These are phyloP conservation scores for Oryza punctata DNA, from an alignment of 176 grass and related monocot species.

Conservation along the genomic window DNA sequence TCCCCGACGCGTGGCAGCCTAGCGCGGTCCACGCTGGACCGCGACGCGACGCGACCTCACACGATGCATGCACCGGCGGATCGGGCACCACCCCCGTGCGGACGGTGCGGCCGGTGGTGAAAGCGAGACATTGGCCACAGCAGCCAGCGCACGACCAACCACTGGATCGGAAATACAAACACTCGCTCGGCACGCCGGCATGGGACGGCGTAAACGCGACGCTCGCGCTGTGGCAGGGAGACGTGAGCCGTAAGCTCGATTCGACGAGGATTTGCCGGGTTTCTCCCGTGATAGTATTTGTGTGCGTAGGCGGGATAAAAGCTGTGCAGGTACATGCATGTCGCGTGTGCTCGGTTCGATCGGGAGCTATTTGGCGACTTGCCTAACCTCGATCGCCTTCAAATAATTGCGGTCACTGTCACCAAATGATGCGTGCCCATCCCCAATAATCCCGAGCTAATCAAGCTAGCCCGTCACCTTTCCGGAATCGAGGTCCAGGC, in stretches of 20 bases:
- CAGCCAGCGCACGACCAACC: not conserved
- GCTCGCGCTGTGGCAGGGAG: too few species aligned
- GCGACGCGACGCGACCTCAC: not conserved
- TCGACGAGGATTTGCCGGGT: too few species aligned
- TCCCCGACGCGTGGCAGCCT: not conserved
- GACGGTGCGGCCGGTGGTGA: not conserved
- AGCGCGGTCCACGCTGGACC: not conserved
- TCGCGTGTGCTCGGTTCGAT: not conserved
- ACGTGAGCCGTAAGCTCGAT: too few species aligned
- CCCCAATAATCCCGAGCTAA: not conserved
- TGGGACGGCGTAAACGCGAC: not conserved
- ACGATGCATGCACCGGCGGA: not conserved
- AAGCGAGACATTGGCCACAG: not conserved
- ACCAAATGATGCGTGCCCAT: conserved; percentile 16
- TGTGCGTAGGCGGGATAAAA: too few species aligned
- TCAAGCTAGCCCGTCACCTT: not conserved
- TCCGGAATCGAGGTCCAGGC: not conserved
- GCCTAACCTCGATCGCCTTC: not conserved
- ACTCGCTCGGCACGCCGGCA: not conserved
- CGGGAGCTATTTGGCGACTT: not conserved
- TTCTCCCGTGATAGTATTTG: too few species aligned
- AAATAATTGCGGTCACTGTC: conserved; percentile 36
- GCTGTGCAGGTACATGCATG: too few species aligned
- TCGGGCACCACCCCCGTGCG: not conserved
- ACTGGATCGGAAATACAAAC: not conserved